Conservation (phyloP, 2,329 filamentous ascomycete genomes). For the Chaetothyriales sp. region DNA sequence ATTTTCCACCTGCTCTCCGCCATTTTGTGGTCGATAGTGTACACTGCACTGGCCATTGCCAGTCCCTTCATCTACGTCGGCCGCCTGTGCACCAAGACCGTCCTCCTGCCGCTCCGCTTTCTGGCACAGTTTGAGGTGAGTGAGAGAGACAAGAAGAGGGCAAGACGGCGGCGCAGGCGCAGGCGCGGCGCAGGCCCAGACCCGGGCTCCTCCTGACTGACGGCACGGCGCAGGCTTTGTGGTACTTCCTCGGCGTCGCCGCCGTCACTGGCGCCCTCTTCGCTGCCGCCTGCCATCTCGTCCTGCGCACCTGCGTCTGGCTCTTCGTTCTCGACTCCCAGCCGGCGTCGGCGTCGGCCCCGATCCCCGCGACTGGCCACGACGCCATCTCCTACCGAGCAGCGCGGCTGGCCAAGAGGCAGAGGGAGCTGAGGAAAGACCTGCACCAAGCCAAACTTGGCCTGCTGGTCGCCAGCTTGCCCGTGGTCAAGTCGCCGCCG, state of each 20-base stretch:
- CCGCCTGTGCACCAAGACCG: slow-evolving; percentile 27
- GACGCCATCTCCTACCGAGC: slow-evolving; percentile 18
- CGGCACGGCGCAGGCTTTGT: slow-evolving; percentile 24
- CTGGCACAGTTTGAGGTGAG: slow-evolving; percentile 44
- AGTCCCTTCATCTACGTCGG: slow-evolving; percentile 38
- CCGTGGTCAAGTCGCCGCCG: slow-evolving; percentile 1
- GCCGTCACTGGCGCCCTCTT: slow-evolving; percentile 51
- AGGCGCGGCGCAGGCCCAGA: neutral
- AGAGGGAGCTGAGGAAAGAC: slow-evolving; percentile 11
- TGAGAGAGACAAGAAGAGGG: neutral
- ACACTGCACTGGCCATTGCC: slow-evolving; percentile 28
- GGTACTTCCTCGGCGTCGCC: slow-evolving; percentile 51
- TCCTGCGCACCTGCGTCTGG: slow-evolving; percentile 42
- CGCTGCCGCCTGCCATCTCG: slow-evolving; percentile 46
- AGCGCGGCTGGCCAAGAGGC: slow-evolving; percentile 16
- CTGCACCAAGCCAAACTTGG: slow-evolving; percentile 7
- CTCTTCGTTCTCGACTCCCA: slow-evolving; percentile 22
- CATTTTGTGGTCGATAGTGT: slow-evolving; percentile 8
- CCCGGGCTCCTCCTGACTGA: slow-evolving; percentile 4
- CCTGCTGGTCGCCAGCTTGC: neutral
- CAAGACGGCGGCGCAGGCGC: too few species aligned
- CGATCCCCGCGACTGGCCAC: slow-evolving; percentile 12
- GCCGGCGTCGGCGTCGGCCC: neutral
- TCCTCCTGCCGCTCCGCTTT: slow-evolving; percentile 37
- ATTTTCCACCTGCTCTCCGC: neutral